Percentiles rank a stretch among this genome's conserved stretches.
These are phyloP conservation scores for Malassezia obtusa DNA, from an alignment of 1,284 basidiomycete species.

Conservation along the genomic window DNA sequence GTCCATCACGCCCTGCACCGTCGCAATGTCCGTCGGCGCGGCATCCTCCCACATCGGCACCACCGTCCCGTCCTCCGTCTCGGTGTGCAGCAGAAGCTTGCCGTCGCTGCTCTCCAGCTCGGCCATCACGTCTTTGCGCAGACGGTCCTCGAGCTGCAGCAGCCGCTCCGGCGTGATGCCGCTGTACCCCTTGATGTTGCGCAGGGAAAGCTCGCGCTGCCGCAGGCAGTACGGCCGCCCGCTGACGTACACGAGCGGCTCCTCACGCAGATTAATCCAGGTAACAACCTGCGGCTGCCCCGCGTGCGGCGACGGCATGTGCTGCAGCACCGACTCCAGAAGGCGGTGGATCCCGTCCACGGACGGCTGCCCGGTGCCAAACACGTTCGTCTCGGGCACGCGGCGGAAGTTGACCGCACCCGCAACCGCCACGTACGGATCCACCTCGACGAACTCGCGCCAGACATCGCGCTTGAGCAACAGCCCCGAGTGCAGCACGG, in stretches of 20 bases:
- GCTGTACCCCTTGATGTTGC: constrained; percentile 42
- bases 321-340: constrained; percentile 51
- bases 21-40: constrained; percentile 64
- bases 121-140: constrained; percentile 76
- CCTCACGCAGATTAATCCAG: constrained; percentile 80
- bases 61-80: constrained; percentile 75
- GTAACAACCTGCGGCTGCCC: constrained; percentile 52
- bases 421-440: constrained; percentile 53
- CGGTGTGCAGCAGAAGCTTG: constrained; percentile 77
- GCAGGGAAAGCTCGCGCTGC: constrained; percentile 39
- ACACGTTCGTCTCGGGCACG: constrained; percentile 67
- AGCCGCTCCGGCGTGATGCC: constrained; percentile 43
- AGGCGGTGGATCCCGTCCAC: constrained; percentile 79
- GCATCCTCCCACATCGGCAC: constrained; percentile 94
- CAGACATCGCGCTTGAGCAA: constrained; percentile 47
- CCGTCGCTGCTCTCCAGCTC: constrained; percentile 77
- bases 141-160: constrained; percentile 62
- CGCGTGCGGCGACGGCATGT: constrained; percentile 49
- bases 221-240: constrained; percentile 56
- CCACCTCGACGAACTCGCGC: constrained; percentile 34
- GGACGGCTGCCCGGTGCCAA: constrained; percentile 67
- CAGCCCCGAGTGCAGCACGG: constrained; percentile 40
- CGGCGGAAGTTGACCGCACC: constrained; percentile 92
- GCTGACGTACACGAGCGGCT: constrained; percentile 90
- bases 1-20: constrained; percentile 82